Percentiles rank a stretch among this genome's conserved stretches.
Evolutionary conservation across 306 rosid genomes (phyloP).

Genomic region (Malus asiatica): DNA sequence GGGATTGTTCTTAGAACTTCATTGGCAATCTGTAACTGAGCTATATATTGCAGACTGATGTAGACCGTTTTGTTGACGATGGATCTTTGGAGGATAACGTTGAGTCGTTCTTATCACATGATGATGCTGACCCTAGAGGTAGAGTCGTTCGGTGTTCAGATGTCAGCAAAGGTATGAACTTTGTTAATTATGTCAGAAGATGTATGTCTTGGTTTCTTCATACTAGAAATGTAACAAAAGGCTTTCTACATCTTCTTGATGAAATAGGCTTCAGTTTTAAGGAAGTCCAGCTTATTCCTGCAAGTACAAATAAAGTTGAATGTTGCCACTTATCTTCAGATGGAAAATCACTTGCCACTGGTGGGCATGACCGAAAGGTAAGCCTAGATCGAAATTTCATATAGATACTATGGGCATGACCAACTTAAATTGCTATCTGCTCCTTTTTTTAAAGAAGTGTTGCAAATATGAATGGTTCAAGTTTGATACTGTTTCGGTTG

Average conservation of each 20-base stretch:
- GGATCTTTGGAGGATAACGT: slow-evolving; percentile 52
- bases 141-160: slow-evolving; percentile 32
- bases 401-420: background rate
- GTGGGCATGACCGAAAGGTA: slow-evolving; percentile 79
- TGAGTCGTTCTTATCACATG: slow-evolving; percentile 44
- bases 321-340: slow-evolving; percentile 84
- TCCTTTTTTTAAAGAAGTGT: background rate
- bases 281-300: slow-evolving; percentile 40
- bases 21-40: slow-evolving; percentile 14
- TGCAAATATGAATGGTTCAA: slow-evolving; percentile 1
- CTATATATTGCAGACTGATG: slow-evolving; percentile 41
- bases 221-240: slow-evolving; percentile 1
- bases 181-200: background rate
- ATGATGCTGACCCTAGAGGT: slow-evolving; percentile 31
- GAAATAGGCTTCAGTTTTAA: slow-evolving; percentile 37
- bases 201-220: background rate
- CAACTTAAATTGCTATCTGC: background rate
- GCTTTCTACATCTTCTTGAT: slow-evolving; percentile 16
- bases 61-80: slow-evolving; percentile 47
- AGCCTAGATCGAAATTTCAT: slow-evolving; percentile 2
- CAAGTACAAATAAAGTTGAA: slow-evolving; percentile 55
- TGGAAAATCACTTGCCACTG: slow-evolving; percentile 84
- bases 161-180: slow-evolving; percentile 42
- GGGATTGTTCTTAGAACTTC: background rate
- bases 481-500: background rate